Evolutionary conservation across 768 basidiomycete genomes (phyloP), one percentile per base, ranked within the genome.

Genomic region (Hortiboletus campestris): DNA sequence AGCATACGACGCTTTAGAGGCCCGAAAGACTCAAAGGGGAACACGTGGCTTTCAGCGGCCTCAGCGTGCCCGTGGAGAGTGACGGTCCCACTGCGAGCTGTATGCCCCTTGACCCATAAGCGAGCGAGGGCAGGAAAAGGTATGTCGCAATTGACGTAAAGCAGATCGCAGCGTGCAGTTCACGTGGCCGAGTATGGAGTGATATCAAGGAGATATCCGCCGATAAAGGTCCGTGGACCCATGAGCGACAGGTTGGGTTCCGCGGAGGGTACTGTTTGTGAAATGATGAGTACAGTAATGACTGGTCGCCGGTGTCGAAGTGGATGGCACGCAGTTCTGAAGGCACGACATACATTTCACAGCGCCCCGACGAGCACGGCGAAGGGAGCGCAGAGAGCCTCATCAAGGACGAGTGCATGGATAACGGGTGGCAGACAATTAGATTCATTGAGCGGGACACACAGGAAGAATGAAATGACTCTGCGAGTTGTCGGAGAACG

Each of bases 31-130:
- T 54, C 29, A 49, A 63, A 63, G 42, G 42, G 60, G 58, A 51
- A 57, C 2, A 57, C 40, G 51, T 46, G 42, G 44, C 14, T 44
- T 56, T 56, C 63, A 61, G 58, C 59, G 59, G 47, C 49, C 10
- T 32, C 54, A 53, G 63, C 65, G 46, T 68, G 67, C 58, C 67
- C 65, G 68, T 68, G 67, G 67, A 65, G 63, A 68, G 61, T 28
- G 49, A 58, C 35, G 51, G 47, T 52, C 51, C 49, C 46, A 61
- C 11, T 53, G 46, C 25, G 44, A 55, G 60, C 49, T 49, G 57
- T 58, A 35, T 42, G 55, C 59, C 67, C 61, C 60, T 63, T 63
- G 59, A 58, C 63, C 66, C 67, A 64, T 60, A 70, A 67, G 65
- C 67, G 67, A 68, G 54, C 46, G 54, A 58, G 60, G 66, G 68